Evolutionary conservation across 495 filamentous ascomycete species (phyloP).

Genomic region (Aspergillus funiculosus): DNA sequence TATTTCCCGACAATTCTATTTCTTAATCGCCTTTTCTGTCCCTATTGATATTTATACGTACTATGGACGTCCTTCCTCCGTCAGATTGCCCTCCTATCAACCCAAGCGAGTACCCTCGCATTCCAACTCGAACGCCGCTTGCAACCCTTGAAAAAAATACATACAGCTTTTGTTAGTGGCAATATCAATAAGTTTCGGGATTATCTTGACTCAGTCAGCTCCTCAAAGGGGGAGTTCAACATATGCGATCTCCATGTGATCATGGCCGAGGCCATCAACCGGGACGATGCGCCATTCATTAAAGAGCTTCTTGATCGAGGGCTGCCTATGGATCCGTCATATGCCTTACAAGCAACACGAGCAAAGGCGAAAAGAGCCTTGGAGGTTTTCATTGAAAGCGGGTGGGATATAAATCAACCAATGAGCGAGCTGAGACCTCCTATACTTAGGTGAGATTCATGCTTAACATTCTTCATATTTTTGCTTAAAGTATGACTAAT

Average conservation of each 20-base stretch:
- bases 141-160: slow-evolving; percentile 6
- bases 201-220: slow-evolving; percentile 13
- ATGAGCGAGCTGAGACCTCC: slow-evolving; percentile 17
- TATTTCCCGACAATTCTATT: too few species aligned
- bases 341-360: slow-evolving; percentile 10
- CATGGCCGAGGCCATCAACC: slow-evolving; percentile 17
- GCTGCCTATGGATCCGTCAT: slow-evolving; percentile 11
- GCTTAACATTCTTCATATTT: not conserved
- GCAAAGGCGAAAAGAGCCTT: slow-evolving; percentile 12
- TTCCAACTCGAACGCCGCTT: slow-evolving; percentile 10
- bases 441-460: slow-evolving; percentile 18
- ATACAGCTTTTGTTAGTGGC: slow-evolving; percentile 3
- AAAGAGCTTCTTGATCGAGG: slow-evolving; percentile 19
- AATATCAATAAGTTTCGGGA: slow-evolving; percentile 16
- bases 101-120: slow-evolving; percentile 14
- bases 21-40: too few species aligned
- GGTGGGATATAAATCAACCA: slow-evolving; percentile 20
- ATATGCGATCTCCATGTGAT: slow-evolving; percentile 16
- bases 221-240: slow-evolving; percentile 10
- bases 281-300: slow-evolving; percentile 12
- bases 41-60: too few species aligned
- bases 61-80: slow-evolving; percentile 16
- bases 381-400: slow-evolving; percentile 6
- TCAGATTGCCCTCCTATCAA: slow-evolving; percentile 14
- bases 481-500: not conserved